Percentiles rank a stretch among this genome's conserved stretches.
Evolutionary conservation across 1,284 basidiomycete genomes (phyloP).

Genomic region (Ceratobasidium theobromae): DNA sequence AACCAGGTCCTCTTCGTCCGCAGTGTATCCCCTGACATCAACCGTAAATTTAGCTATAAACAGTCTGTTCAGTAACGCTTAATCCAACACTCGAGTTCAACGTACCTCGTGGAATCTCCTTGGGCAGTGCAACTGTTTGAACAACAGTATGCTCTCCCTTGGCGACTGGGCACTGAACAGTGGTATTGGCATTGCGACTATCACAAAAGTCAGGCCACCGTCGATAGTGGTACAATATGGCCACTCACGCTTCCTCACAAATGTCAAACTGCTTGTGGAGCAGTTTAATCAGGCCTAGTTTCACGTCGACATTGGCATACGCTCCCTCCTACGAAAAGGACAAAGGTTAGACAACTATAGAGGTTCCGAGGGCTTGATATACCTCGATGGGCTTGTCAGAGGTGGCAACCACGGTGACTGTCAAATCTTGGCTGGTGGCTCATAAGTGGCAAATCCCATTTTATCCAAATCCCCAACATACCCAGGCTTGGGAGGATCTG

Average conservation of each 20-base stretch:
- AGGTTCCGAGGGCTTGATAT: constrained; percentile 34
- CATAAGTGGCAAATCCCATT: constrained; percentile 65
- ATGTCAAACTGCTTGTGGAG: constrained; percentile 80
- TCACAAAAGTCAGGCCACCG: constrained; percentile 44
- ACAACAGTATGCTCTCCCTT: constrained; percentile 66
- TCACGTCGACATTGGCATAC: constrained; percentile 82
- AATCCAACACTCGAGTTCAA: constrained; percentile 13
- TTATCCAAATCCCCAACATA: constrained; percentile 42
- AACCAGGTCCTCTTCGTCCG: constrained; percentile 74
- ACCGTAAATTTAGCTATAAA: constrained; percentile 81
- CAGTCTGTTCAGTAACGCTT: neutral
- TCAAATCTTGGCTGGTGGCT: constrained; percentile 78
- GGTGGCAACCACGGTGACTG: constrained; percentile 69
- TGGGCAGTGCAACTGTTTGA: constrained; percentile 82
- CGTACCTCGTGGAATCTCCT: constrained; percentile 85
- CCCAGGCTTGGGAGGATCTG: constrained; percentile 50
- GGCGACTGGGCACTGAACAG: constrained; percentile 77
- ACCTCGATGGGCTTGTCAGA: constrained; percentile 69
- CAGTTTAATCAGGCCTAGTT: constrained; percentile 85
- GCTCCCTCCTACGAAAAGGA: constrained; percentile 69
- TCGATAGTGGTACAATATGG: constrained; percentile 90
- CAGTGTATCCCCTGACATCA: constrained; percentile 69
- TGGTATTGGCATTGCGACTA: constrained; percentile 59
- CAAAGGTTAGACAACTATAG: neutral
- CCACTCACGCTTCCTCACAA: constrained; percentile 87